phyloP scores from a whole-genome alignment of 169 alveolate species.

The Plasmodium sp. region DNA sequence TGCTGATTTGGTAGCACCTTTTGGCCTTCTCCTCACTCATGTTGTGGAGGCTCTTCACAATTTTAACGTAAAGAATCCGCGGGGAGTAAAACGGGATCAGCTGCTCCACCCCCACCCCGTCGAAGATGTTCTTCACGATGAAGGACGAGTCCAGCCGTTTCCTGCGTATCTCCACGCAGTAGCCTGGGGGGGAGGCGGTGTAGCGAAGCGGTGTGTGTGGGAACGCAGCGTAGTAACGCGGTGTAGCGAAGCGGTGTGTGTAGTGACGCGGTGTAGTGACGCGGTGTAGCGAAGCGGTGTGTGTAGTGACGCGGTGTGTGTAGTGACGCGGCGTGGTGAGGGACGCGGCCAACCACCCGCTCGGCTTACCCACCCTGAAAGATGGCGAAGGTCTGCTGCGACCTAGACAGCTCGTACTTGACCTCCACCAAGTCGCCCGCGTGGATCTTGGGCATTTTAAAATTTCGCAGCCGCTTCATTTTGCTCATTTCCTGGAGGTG shows the following conservation, averaged over 20 bases:
- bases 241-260: not conserved
- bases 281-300: not conserved
- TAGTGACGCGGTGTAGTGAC: not conserved
- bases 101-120: conserved; percentile 87
- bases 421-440: conserved; percentile 86
- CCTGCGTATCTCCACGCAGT: conserved; percentile 82
- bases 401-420: conserved; percentile 85
- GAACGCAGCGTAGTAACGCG: not conserved
- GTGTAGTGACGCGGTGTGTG: not conserved
- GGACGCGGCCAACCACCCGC: not conserved
- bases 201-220: not conserved
- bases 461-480: conserved; percentile 81
- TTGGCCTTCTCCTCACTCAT: conserved; percentile 63
- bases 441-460: conserved; percentile 76
- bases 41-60: conserved; percentile 67
- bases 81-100: conserved; percentile 84
- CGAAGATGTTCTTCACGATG: conserved; percentile 84
- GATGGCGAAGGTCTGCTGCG: conserved; percentile 87
- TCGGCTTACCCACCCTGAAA: conserved; percentile 77
- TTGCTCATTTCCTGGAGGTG: conserved; percentile 81
- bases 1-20: conserved; percentile 17
- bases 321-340: too few species aligned
- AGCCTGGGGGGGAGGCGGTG: conserved; percentile 68
- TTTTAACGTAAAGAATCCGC: conserved; percentile 81
- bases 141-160: conserved; percentile 84